These are phyloP conservation scores for Hypoxylon rubiginosum DNA, from an alignment of 2,329 filamentous ascomycete genomes.

Conservation along the genomic window DNA sequence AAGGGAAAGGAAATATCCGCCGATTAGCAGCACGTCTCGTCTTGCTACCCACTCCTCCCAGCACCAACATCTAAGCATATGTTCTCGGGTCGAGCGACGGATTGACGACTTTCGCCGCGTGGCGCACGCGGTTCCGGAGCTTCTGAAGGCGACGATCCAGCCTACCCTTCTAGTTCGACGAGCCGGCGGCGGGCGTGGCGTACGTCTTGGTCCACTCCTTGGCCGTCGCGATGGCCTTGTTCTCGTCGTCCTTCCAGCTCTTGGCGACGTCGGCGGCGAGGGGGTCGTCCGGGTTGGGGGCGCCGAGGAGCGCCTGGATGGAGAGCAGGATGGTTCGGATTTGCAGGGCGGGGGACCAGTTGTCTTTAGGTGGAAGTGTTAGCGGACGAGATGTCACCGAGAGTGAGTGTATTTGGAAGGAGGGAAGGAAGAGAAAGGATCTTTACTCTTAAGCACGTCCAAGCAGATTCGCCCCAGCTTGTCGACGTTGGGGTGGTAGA, in stretches of 20 bases:
- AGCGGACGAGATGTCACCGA: neutral
- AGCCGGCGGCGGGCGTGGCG: slow-evolving; percentile 67
- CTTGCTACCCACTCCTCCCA: neutral
- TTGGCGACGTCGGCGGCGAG: slow-evolving; percentile 97
- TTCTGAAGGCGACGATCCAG: neutral
- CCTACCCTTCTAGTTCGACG: slow-evolving; percentile 44
- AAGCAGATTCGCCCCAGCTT: slow-evolving; percentile 97
- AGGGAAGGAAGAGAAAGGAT: slow-evolving; percentile 9
- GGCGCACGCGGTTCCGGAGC: neutral
- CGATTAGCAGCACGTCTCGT: neutral
- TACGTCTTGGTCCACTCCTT: slow-evolving; percentile 92
- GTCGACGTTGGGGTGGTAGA: slow-evolving; percentile 99
- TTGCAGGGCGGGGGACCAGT: slow-evolving; percentile 98
- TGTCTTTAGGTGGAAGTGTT: slow-evolving; percentile 71
- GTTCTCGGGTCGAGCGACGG: neutral
- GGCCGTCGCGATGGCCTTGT: slow-evolving; percentile 90
- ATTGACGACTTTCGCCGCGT: neutral
- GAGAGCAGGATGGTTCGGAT: slow-evolving; percentile 99
- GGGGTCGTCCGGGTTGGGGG: slow-evolving; percentile 98
- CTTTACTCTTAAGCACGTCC: slow-evolving; percentile 92
- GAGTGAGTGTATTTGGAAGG: neutral
- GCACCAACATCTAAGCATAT: neutral
- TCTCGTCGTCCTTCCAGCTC: slow-evolving; percentile 97
- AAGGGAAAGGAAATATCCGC: neutral
- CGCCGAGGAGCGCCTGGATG: slow-evolving; percentile 95